Percentiles rank a stretch among this genome's conserved stretches.
Evolutionary conservation across 441 rosid genomes (phyloP).

Genomic region (Populus tomentosa): DNA sequence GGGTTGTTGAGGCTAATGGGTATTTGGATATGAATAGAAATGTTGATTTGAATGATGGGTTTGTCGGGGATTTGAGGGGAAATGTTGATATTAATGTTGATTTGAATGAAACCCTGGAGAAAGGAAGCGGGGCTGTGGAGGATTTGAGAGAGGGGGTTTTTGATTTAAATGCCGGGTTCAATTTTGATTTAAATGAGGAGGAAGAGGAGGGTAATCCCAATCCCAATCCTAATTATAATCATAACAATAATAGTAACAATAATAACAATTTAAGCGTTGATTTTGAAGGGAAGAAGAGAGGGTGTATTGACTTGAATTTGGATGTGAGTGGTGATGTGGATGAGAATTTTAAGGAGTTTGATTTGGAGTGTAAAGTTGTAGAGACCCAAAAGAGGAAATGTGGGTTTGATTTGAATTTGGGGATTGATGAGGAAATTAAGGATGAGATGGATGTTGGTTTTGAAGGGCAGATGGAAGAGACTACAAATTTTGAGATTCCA

Average conservation of each 20-base stretch:
- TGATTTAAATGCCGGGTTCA: constrained; percentile 72
- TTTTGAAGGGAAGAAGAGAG: too few relatives aligned
- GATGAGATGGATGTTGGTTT: constrained; percentile 30
- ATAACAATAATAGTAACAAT: too few relatives aligned
- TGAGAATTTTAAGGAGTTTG: constrained; percentile 16
- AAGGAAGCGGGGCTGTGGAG: constrained; percentile 13
- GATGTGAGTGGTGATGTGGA: too few relatives aligned
- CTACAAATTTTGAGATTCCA: not conserved
- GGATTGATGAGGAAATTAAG: constrained; percentile 42
- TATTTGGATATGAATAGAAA: constrained; percentile 20
- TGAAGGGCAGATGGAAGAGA: constrained; percentile 21
- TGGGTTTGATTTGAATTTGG: constrained; percentile 80
- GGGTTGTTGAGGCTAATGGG: constrained; percentile 19
- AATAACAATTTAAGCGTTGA: too few relatives aligned
- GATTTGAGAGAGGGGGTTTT: constrained; percentile 25
- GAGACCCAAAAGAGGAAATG: constrained; percentile 39
- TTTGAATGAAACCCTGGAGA: constrained; percentile 46
- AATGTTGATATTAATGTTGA: constrained; percentile 31
- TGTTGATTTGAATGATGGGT: constrained; percentile 44
- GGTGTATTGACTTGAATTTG: too few relatives aligned
- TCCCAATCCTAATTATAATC: too few relatives aligned
- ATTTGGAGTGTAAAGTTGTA: constrained; percentile 5
- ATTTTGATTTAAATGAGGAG: constrained; percentile 39
- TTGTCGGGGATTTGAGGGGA: constrained; percentile 26
- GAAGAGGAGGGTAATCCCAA: constrained; percentile 1